A percentile compares a stretch with the other conserved stretches of the same genome.
phyloP scores from a whole-genome alignment of 495 filamentous ascomycete species.

The Neurospora tetraspora region DNA sequence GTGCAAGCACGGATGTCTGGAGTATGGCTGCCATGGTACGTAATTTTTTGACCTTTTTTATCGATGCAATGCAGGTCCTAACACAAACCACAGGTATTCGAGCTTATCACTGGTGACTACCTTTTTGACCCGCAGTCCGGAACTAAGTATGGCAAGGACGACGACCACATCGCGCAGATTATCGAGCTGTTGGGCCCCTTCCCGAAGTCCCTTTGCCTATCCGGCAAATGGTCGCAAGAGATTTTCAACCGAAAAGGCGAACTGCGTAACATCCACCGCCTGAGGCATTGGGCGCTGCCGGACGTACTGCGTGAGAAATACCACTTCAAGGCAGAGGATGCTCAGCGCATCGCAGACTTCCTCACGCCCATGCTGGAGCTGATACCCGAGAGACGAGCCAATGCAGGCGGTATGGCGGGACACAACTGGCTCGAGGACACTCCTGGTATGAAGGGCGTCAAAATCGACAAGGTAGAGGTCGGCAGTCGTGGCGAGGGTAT shows the following conservation, averaged over 20 bases:
- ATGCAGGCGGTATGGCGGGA: slow-evolving; percentile 88
- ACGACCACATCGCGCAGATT: slow-evolving; percentile 98
- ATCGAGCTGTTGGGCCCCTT: slow-evolving; percentile 94
- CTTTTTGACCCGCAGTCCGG: slow-evolving; percentile 98
- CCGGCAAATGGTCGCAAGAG: slow-evolving; percentile 95
- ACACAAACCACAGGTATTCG: slow-evolving; percentile 60
- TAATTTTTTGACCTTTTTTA: neutral
- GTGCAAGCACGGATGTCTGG: slow-evolving; percentile 97
- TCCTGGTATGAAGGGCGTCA: slow-evolving; percentile 74
- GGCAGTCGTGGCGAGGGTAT: slow-evolving; percentile 87
- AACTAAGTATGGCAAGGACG: slow-evolving; percentile 98
- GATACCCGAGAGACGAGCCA: slow-evolving; percentile 75
- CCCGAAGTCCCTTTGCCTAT: slow-evolving; percentile 79
- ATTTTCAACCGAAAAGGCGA: slow-evolving; percentile 99
- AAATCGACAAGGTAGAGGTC: slow-evolving; percentile 57
- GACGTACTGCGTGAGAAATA: slow-evolving; percentile 96
- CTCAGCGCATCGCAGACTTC: slow-evolving; percentile 72
- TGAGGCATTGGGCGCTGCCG: slow-evolving; percentile 92
- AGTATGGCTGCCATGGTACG: slow-evolving; percentile 98
- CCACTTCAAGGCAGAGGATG: slow-evolving; percentile 74
- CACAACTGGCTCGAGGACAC: slow-evolving; percentile 74
- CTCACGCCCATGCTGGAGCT: slow-evolving; percentile 88
- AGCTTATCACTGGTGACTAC: slow-evolving; percentile 97
- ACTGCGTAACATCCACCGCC: slow-evolving; percentile 90
- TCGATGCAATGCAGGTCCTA: neutral